These are phyloP conservation scores for Fomitopsis palustris DNA, from an alignment of 1,284 basidiomycete species.

Conservation along the genomic window DNA sequence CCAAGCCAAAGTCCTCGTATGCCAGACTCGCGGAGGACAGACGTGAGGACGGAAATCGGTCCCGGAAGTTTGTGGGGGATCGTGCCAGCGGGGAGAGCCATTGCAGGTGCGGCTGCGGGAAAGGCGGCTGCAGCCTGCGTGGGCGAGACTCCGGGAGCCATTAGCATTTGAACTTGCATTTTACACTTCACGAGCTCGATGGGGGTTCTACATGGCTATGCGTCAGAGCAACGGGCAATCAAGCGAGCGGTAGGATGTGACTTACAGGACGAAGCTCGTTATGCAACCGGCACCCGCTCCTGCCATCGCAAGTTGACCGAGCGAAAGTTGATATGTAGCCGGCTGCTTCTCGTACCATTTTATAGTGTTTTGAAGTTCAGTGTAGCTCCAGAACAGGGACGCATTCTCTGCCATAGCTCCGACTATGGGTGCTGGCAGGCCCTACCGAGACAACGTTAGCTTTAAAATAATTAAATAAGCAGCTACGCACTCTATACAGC, in stretches of 20 bases:
- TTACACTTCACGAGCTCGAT: constrained; percentile 93
- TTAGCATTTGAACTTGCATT: constrained; percentile 92
- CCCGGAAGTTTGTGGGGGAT: constrained; percentile 42
- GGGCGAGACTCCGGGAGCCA: constrained; percentile 26
- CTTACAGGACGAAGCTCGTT: constrained; percentile 76
- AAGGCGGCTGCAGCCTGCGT: constrained; percentile 21
- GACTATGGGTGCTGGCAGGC: constrained; percentile 83
- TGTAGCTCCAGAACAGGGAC: constrained; percentile 83
- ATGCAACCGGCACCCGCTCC: constrained; percentile 80
- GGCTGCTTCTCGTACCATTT: constrained; percentile 35
- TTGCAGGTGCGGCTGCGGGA: constrained; percentile 19
- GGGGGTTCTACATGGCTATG: constrained; percentile 57
- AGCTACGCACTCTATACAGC: constrained; percentile 68
- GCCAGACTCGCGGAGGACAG: constrained; percentile 65
- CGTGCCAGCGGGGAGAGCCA: constrained; percentile 21
- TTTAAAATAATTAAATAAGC: background rate
- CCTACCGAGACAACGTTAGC: constrained; percentile 42
- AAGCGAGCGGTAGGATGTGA: constrained; percentile 29
- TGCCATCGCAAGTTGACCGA: constrained; percentile 70
- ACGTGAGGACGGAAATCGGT: constrained; percentile 65
- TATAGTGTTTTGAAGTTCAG: constrained; percentile 75
- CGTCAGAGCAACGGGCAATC: background rate
- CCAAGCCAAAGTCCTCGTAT: constrained; percentile 85
- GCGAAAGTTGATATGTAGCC: constrained; percentile 40
- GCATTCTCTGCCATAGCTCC: constrained; percentile 94